Percentiles rank a stretch among this genome's conserved stretches.
These are phyloP conservation scores for Metarhizium robertsii DNA, from an alignment of 2,329 filamentous ascomycete species.

Conservation along the genomic window DNA sequence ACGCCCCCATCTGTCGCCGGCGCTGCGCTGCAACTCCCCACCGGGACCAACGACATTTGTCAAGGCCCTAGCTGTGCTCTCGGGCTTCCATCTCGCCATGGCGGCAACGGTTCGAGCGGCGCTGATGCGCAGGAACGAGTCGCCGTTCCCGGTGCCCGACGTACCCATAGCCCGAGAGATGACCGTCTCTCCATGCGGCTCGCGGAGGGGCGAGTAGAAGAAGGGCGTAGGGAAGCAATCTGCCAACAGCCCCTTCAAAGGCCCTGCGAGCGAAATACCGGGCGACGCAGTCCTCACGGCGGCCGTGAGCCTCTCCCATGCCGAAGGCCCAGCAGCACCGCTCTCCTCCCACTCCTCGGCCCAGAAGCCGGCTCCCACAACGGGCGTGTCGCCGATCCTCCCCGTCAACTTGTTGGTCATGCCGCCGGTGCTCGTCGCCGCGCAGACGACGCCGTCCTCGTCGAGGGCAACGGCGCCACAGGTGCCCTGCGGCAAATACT, in stretches of 20 bases:
- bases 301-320: conserved; percentile 8
- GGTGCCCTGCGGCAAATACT: conserved; percentile 74
- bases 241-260: conserved; percentile 39
- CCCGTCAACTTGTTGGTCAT: conserved; percentile 85
- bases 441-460: conserved; percentile 61
- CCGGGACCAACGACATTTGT: conserved; percentile 56
- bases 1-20: conserved; percentile 61
- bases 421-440: conserved; percentile 62
- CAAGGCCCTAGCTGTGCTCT: conserved; percentile 48
- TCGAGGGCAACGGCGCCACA: conserved; percentile 78
- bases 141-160: conserved; percentile 80
- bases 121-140: conserved; percentile 68
- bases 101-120: conserved; percentile 66
- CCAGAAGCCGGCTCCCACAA: conserved; percentile 80
- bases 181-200: neutral
- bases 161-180: conserved; percentile 40
- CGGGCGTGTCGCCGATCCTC: conserved; percentile 77
- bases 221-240: conserved; percentile 50
- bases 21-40: conserved; percentile 66
- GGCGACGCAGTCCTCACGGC: neutral
- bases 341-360: conserved; percentile 64
- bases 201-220: conserved; percentile 24
- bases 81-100: conserved; percentile 54
- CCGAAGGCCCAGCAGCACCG: conserved; percentile 21
- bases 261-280: conserved; percentile 17